Conservation (phyloP, 148 eudicot species). For the Vaccinium darrowii region DNA sequence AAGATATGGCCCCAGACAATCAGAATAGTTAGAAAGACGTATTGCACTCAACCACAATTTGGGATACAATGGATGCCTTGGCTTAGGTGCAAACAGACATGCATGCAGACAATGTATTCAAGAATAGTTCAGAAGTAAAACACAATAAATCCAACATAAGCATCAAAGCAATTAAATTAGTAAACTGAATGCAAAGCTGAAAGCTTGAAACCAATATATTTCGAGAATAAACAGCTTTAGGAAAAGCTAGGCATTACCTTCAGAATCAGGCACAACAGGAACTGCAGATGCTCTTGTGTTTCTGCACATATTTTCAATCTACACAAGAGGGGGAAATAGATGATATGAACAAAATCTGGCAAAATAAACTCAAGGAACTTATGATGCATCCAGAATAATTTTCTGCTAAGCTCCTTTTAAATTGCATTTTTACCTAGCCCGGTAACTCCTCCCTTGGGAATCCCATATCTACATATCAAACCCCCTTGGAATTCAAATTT, state of each 20-base stretch:
- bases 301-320: slow-evolving; percentile 89
- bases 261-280: slow-evolving; percentile 87
- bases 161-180: not conserved
- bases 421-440: not conserved
- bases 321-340: slow-evolving; percentile 21
- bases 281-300: slow-evolving; percentile 60
- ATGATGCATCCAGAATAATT: not conserved
- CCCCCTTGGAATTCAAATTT: not conserved
- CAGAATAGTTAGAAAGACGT: not conserved
- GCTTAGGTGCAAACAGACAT: slow-evolving; percentile 1
- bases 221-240: not conserved
- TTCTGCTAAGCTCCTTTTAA: not conserved
- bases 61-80: not conserved
- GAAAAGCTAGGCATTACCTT: slow-evolving; percentile 48
- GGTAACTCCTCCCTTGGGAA: not conserved
- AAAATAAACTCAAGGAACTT: not conserved
- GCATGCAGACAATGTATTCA: not conserved
- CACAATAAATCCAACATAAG: not conserved
- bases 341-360: not conserved
- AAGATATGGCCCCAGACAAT: too few species aligned
- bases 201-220: not conserved
- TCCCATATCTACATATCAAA: not conserved
- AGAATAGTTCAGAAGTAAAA: not conserved
- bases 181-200: slow-evolving; percentile 10
- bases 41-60: not conserved